phyloP scores from a whole-genome alignment of 139 green algal genomes.

The Klebsormidium nitens region DNA sequence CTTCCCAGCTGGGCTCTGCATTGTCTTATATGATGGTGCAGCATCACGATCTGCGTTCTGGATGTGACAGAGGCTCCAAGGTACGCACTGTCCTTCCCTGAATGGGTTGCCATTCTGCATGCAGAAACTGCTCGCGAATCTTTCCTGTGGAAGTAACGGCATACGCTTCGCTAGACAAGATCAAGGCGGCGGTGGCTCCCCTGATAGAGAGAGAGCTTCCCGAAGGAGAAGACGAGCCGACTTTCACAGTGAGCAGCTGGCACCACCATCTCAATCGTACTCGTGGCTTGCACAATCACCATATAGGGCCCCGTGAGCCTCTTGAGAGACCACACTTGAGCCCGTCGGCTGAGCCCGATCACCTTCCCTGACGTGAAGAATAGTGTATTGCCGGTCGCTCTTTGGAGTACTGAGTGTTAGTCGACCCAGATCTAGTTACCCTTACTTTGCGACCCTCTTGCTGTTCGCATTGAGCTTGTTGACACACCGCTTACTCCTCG shows the following conservation, averaged over 20 bases:
- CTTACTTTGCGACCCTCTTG: not conserved
- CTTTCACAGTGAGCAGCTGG: not conserved
- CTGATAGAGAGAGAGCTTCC: slow-evolving; percentile 37
- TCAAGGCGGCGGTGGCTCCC: slow-evolving; percentile 17
- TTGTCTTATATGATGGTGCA: too few species aligned
- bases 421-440: not conserved
- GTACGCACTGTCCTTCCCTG: too few species aligned
- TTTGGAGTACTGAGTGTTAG: not conserved
- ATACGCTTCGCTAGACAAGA: slow-evolving; percentile 35
- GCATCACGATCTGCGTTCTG: too few species aligned
- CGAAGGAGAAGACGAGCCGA: not conserved
- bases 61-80: too few species aligned
- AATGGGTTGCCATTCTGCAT: too few species aligned
- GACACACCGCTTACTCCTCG: not conserved
- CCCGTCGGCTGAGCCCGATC: not conserved
- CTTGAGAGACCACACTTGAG: not conserved
- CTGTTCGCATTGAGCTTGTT: not conserved
- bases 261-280: not conserved
- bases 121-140: slow-evolving; percentile 35
- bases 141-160: slow-evolving; percentile 41
- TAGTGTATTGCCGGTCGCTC: not conserved
- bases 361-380: not conserved
- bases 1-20: too few species aligned
- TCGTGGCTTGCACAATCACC: slow-evolving; percentile 2
- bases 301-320: not conserved